Conservation (phyloP, 2,329 filamentous ascomycete genomes). For the Fusarium sp. region DNA sequence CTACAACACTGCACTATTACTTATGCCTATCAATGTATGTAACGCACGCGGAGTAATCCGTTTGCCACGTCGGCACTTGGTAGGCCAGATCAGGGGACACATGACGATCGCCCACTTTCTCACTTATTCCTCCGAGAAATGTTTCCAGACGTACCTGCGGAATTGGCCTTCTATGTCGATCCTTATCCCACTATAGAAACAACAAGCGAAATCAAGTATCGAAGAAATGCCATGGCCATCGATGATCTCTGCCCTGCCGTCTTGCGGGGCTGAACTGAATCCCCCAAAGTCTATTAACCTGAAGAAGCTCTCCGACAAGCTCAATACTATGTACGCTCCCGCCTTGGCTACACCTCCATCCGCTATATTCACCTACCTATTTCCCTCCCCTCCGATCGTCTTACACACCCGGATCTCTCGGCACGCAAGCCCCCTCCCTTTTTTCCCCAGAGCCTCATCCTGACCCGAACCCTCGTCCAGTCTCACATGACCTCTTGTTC, state of each 20-base stretch:
- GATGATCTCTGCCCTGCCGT: not conserved
- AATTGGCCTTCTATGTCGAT: constrained; percentile 20
- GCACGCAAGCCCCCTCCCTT: constrained; percentile 11
- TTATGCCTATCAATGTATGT: not conserved
- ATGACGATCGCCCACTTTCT: constrained; percentile 23
- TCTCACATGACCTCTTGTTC: constrained; percentile 14
- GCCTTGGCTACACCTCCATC: constrained; percentile 32
- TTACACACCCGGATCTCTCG: constrained; percentile 32
- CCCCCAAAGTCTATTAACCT: not conserved
- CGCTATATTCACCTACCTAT: not conserved
- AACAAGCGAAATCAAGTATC: not conserved
- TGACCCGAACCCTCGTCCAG: not conserved
- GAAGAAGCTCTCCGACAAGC: constrained; percentile 14
- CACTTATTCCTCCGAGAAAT: constrained; percentile 23
- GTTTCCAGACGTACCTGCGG: not conserved
- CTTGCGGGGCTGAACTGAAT: not conserved
- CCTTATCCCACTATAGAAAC: constrained; percentile 5
- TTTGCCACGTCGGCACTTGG: constrained; percentile 20
- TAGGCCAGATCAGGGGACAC: not conserved
- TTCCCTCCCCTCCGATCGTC: constrained; percentile 26
- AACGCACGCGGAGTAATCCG: not conserved
- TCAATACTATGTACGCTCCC: constrained; percentile 25
- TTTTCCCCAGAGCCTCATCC: constrained; percentile 5
- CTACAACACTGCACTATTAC: not conserved
- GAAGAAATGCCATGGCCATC: not conserved